Conservation (phyloP, 805 yeast genomes). For the Wickerhamomyces queroliae region DNA sequence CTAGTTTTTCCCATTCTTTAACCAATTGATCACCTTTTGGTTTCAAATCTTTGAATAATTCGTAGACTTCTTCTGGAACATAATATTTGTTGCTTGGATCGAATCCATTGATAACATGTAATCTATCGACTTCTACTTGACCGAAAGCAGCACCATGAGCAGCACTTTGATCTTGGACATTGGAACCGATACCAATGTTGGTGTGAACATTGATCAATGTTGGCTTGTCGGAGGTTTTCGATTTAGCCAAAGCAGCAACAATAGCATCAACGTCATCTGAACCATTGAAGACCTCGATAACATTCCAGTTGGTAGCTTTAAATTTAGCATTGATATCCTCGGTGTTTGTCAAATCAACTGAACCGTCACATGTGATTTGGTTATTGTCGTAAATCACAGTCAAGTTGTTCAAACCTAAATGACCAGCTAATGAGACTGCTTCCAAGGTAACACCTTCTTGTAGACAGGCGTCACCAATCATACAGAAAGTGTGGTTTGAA, state of each 20-base stretch:
- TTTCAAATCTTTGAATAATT: slow-evolving; percentile 22
- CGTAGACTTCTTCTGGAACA: slow-evolving; percentile 24
- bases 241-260: slow-evolving; percentile 27
- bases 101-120: slow-evolving; percentile 17
- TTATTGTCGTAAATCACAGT: slow-evolving; percentile 32
- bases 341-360: slow-evolving; percentile 27
- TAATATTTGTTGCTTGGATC: slow-evolving; percentile 16
- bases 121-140: slow-evolving; percentile 23
- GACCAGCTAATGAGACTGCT: slow-evolving; percentile 34
- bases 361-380: slow-evolving; percentile 32
- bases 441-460: slow-evolving; percentile 36
- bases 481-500: slow-evolving; percentile 25
- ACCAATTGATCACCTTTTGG: slow-evolving; percentile 20
- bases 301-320: slow-evolving; percentile 30
- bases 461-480: slow-evolving; percentile 35
- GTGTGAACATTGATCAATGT: slow-evolving; percentile 30
- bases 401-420: slow-evolving; percentile 30
- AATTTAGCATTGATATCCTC: slow-evolving; percentile 29
- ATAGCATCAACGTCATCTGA: slow-evolving; percentile 25
- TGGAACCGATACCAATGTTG: slow-evolving; percentile 29
- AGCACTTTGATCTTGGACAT: slow-evolving; percentile 23
- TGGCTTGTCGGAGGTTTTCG: slow-evolving; percentile 28
- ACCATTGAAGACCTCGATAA: slow-evolving; percentile 29
- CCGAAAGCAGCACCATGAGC: slow-evolving; percentile 34
- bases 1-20: slow-evolving; percentile 20